Base-by-base conservation (phyloP, 495 filamentous ascomycete genomes). In the Hypoxylon lienhwacheense region DNA sequence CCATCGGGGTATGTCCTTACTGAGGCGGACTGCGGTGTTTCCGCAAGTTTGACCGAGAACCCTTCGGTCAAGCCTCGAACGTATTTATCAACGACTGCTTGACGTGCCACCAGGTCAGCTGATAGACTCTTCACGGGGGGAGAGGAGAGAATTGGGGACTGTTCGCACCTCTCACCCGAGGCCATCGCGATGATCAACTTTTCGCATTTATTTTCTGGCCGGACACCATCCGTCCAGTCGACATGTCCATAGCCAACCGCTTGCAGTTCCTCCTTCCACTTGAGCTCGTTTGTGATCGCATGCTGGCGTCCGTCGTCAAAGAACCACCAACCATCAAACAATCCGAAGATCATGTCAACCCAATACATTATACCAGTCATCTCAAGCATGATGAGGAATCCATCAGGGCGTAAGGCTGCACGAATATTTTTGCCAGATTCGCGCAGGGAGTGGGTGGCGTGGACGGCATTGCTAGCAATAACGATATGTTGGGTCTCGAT, bases 301-400 rank as follows among this genome's bases (percentile, higher is more conserved):
- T 82, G 72, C 1, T 41, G 55, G 0, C 77, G 71, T 1, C 76
- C 75, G 41, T 81, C 76, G 7, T 74, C 68, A 11, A 76, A 75
- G 10, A 74, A 61, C 79, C 79, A 81, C 80, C 80, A 83, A 5
- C 79, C 78, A 14, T 78, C 72, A 0, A 81, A 67, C 5, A 77
- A 55, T 2, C 78, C 78, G 43, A 75, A 80, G 7, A 77, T 66
- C 19, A 83, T 42, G 42, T 83, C 77, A 8, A 77, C 64, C 60
- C 71, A 78, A 47, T 67, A 67, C 0, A 73, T 36, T 31, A 51
- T 63, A 8, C 61, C 40, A 0, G 77, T 81, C 43, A 81, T 60
- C 59, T 83, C 80, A 2, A 77, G 17, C 28, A 81, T 53, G 19
- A 66, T 61, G 1, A 81, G 35, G 35, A 77, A 66, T 0, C 78